Conservation (phyloP, 768 basidiomycete genomes). For the Dentipellis sp. region DNA sequence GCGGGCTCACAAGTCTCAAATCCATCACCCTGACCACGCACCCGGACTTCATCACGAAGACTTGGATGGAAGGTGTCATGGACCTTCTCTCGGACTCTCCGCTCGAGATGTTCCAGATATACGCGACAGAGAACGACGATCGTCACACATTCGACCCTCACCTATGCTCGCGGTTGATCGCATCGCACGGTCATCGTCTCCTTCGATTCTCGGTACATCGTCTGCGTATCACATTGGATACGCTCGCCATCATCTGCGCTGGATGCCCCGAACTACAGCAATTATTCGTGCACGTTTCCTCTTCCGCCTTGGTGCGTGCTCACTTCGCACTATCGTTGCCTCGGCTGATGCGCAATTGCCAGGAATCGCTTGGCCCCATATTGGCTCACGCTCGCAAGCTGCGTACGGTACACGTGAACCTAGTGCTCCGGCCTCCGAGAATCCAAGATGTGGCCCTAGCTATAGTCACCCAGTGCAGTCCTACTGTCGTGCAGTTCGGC, state of each 20-base stretch:
- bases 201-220: constrained; percentile 54
- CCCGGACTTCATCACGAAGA: constrained; percentile 14
- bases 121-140: constrained; percentile 32
- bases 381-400: constrained; percentile 39
- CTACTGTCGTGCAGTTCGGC: constrained; percentile 52
- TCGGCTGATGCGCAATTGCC: neutral
- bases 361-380: constrained; percentile 33
- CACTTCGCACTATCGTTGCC: neutral
- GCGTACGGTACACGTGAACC: constrained; percentile 53
- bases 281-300: constrained; percentile 51
- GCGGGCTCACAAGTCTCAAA: constrained; percentile 33
- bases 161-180: constrained; percentile 47
- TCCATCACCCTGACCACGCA: constrained; percentile 52
- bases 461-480: constrained; percentile 40
- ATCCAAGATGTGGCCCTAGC: constrained; percentile 18
- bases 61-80: constrained; percentile 37
- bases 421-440: constrained; percentile 15
- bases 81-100: constrained; percentile 39
- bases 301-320: constrained; percentile 33
- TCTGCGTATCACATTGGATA: constrained; percentile 42
- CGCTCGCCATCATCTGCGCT: constrained; percentile 45
- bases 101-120: constrained; percentile 54
- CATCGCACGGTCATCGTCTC: constrained; percentile 41
- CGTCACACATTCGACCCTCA: constrained; percentile 16
- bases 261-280: constrained; percentile 47